Conservation (phyloP, 306 rosid species). For the Macrotyloma uniflorum region DNA sequence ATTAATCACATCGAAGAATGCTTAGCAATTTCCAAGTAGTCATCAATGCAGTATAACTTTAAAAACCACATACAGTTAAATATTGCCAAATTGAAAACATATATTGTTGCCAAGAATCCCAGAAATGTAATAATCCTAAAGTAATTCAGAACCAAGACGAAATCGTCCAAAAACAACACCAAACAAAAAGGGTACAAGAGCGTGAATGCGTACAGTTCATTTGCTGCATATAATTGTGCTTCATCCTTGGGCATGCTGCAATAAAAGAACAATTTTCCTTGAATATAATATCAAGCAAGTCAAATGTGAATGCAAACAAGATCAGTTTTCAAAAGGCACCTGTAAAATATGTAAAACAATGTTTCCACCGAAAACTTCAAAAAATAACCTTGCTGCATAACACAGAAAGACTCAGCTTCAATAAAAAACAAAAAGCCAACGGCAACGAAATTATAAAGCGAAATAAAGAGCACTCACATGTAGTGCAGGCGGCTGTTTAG, state of each 20-base stretch:
- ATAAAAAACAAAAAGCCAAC: slow-evolving; percentile 10
- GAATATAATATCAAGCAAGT: background rate
- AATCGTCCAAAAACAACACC: background rate
- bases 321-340: slow-evolving; percentile 51
- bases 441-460: slow-evolving; percentile 7
- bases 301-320: background rate
- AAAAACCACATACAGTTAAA: slow-evolving; percentile 6
- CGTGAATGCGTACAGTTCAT: slow-evolving; percentile 79
- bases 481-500: slow-evolving; percentile 77
- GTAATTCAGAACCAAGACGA: slow-evolving; percentile 5
- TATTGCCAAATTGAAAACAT: slow-evolving; percentile 9
- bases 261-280: slow-evolving; percentile 8
- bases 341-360: slow-evolving; percentile 90
- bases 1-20: background rate
- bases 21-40: background rate
- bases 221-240: slow-evolving; percentile 83
- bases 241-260: slow-evolving; percentile 97
- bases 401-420: slow-evolving; percentile 30
- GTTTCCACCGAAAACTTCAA: slow-evolving; percentile 78
- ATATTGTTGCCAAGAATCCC: slow-evolving; percentile 8
- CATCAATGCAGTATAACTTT: background rate
- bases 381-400: slow-evolving; percentile 78
- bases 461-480: slow-evolving; percentile 56
- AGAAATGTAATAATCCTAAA: background rate
- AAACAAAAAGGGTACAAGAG: background rate